Percentiles rank a stretch among this genome's conserved stretches.
These are phyloP conservation scores for Tillandsia fasciculata DNA, from an alignment of 176 grass and related monocot species.

Conservation along the genomic window DNA sequence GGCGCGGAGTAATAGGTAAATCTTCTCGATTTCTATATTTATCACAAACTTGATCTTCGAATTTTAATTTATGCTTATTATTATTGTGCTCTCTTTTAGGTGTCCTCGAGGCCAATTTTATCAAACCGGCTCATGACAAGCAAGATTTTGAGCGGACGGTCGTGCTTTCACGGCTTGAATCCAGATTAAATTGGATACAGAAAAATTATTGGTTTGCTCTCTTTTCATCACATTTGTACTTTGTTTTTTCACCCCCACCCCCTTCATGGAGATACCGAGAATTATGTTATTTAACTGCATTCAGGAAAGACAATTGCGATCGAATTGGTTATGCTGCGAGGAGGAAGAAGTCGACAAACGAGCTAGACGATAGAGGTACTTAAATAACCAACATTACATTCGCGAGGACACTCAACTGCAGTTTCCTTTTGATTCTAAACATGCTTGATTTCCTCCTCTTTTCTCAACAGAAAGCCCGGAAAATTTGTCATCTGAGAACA, in stretches of 20 bases:
- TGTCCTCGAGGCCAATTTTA: constrained; percentile 26
- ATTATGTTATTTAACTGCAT: constrained; percentile 2
- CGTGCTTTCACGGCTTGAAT: constrained; percentile 19
- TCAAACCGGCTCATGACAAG: constrained; percentile 30
- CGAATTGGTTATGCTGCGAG: constrained; percentile 22
- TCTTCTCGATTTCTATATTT: neutral
- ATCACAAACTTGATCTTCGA: too few relatives aligned
- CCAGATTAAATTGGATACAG: constrained; percentile 19
- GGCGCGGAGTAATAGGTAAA: constrained; percentile 24
- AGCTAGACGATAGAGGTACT: constrained; percentile 7
- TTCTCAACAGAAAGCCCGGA: too few relatives aligned
- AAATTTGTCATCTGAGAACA: too few relatives aligned
- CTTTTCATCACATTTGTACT: neutral
- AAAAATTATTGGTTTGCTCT: constrained; percentile 17
- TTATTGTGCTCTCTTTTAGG: neutral
- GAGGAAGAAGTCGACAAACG: neutral
- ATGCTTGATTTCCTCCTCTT: too few relatives aligned
- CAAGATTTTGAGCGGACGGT: constrained; percentile 21
- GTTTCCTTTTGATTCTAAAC: too few relatives aligned
- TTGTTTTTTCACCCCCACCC: neutral
- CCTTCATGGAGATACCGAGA: neutral
- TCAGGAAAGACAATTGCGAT: constrained; percentile 18
- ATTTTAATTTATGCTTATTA: neutral
- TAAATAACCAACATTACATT: neutral
- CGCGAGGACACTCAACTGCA: neutral